A percentile compares a stretch with the other conserved stretches of the same genome.
phyloP scores from a whole-genome alignment of 805 yeast species.

The Kazachstania bromeliacearum region DNA sequence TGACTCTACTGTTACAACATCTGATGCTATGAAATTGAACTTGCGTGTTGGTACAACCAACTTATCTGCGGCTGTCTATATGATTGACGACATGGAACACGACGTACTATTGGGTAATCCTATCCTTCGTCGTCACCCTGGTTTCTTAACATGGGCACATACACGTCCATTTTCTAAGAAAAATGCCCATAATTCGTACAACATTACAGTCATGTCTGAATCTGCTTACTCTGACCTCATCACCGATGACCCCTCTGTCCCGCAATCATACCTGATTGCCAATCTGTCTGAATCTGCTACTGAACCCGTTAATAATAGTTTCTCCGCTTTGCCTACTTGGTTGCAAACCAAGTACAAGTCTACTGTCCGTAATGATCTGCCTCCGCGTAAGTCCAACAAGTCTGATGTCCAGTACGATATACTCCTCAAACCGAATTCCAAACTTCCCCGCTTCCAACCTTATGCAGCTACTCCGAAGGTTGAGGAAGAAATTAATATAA shows the following conservation, averaged over 20 bases:
- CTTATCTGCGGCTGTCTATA: background rate
- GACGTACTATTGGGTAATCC: background rate
- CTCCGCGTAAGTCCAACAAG: background rate
- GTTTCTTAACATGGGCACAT: background rate
- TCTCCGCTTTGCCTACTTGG: background rate
- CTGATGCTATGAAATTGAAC: background rate
- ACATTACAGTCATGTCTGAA: background rate
- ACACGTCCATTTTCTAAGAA: background rate
- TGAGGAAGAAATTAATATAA: constrained; percentile 4
- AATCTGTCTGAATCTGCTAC: no score
- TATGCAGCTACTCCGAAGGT: constrained; percentile 9
- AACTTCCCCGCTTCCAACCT: constrained; percentile 9
- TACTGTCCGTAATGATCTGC: background rate
- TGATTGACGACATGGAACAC: background rate
- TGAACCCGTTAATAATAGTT: background rate
- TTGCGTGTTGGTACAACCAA: background rate
- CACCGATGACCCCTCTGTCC: no score
- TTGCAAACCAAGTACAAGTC: background rate
- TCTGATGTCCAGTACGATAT: constrained; percentile 4
- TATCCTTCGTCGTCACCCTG: background rate
- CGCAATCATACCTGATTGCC: no score
- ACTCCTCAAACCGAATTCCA: constrained; percentile 2
- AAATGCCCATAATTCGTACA: background rate
- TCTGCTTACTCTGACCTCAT: background rate
- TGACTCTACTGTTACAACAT: background rate